These are phyloP conservation scores for Gnaphalium uliginosum DNA, from an alignment of 129 eudicot species.

Conservation along the genomic window DNA sequence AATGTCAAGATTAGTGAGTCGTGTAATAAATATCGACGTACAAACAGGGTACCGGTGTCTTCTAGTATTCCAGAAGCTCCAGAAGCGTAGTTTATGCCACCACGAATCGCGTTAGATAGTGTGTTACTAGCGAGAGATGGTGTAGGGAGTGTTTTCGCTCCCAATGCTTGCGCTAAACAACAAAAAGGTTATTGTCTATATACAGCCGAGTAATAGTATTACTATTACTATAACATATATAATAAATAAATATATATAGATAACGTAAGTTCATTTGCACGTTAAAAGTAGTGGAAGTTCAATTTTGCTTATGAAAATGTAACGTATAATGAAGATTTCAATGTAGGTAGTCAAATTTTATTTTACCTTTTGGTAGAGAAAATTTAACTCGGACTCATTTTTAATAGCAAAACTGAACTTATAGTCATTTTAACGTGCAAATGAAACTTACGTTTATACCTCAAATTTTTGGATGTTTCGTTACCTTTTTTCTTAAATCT, in stretches of 20 bases:
- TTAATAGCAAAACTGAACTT: neutral
- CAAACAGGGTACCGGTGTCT: slow-evolving; percentile 55
- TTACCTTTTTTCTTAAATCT: too few relatives aligned
- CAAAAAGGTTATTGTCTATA: neutral
- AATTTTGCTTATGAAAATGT: too few relatives aligned
- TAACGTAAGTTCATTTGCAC: too few relatives aligned
- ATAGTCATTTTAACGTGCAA: neutral
- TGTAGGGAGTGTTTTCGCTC: slow-evolving; percentile 49
- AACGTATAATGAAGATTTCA: too few relatives aligned
- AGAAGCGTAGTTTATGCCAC: slow-evolving; percentile 64
- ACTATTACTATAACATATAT: too few relatives aligned
- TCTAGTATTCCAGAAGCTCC: slow-evolving; percentile 68
- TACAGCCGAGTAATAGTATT: neutral
- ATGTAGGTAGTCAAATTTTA: too few relatives aligned
- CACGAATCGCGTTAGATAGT: slow-evolving; percentile 29
- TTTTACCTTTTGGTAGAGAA: too few relatives aligned
- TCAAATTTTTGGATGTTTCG: too few relatives aligned
- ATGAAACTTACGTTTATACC: too few relatives aligned
- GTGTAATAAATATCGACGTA: slow-evolving; percentile 24
- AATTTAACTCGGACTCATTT: neutral
- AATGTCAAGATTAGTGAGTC: neutral
- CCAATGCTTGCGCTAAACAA: slow-evolving; percentile 52
- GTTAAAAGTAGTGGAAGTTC: too few relatives aligned
- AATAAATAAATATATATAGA: neutral
- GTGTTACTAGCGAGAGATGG: slow-evolving; percentile 54